A percentile compares a stretch with the other conserved stretches of the same genome.
Conservation (phyloP, 148 eudicot species). For the Silene uniflora region DNA sequence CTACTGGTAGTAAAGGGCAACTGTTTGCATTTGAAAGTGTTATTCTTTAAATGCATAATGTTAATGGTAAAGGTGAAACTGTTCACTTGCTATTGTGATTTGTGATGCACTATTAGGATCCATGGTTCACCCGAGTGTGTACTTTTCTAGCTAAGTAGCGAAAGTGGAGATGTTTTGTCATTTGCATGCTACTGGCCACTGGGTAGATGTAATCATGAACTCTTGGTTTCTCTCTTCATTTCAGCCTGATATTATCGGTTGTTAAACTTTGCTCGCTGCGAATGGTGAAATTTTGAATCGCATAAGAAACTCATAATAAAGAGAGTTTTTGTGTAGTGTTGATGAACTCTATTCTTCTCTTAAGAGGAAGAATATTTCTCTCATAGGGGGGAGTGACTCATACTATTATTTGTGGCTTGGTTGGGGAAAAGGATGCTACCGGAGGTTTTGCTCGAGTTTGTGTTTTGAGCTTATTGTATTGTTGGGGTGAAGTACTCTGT, state of each 20-base stretch:
- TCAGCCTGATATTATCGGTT: not conserved
- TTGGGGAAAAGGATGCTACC: not conserved
- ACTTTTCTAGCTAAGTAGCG: not conserved
- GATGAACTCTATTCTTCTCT: not conserved
- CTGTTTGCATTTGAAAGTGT: not conserved
- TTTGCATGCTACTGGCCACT: slow-evolving; percentile 4
- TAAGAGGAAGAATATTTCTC: not conserved
- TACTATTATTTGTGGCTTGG: not conserved
- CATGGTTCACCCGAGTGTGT: not conserved
- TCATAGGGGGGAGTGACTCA: no score
- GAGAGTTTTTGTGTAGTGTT: not conserved
- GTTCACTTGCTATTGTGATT: not conserved
- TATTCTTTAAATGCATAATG: not conserved
- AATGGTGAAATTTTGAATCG: not conserved
- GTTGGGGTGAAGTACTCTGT: not conserved
- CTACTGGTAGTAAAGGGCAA: not conserved
- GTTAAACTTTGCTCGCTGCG: not conserved
- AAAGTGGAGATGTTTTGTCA: not conserved
- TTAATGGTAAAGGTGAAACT: not conserved
- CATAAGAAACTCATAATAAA: not conserved
- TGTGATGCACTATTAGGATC: not conserved
- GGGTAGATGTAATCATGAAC: not conserved
- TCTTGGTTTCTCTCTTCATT: not conserved
- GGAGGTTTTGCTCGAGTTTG: not conserved
- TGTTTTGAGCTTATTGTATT: not conserved